Base-by-base conservation (phyloP, 2,329 filamentous ascomycete species). In the Talaromyces amestolkiae region DNA sequence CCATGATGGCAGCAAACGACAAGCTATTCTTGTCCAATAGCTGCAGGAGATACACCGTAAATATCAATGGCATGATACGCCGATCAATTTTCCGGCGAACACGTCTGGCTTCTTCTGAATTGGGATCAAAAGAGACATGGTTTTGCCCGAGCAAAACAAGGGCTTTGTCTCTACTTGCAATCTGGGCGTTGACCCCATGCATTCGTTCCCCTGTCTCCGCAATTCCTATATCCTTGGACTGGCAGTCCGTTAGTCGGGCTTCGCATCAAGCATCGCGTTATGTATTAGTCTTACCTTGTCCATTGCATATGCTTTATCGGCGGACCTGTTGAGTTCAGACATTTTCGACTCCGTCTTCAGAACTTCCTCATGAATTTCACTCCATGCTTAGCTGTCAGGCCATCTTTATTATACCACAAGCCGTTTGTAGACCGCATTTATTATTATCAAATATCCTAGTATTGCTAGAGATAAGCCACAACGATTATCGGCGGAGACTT, bases 21-120 rank as follows among this genome's bases (percentile, higher is more conserved):
- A 61, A n/a, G 43, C 58, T 61, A 13, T 61, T 61, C 37, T 61
- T 61, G 41, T 61, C 58, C 19, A 61, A 15, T 17, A 61, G 33
- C 13, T 61, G 58, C 43, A 61, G 58, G n/a, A 61, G 27, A 61
- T 61, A 61, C 11, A 61, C 43, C 4, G 39, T 43, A 17, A 61
- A 31, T 7, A 49, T 43, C 17, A 61, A 33, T 5, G 58, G 58
- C 58, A 61, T 61, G 33, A 61, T 47, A 4, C 58, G 43, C 58
- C 43, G 43, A 22, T 61, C 58, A 13, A 61, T 61, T 27, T 61
- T 61, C 13, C 41, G 58, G 45, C 43, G 58, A 41, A 61, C 58
- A 7, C 41, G 2, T 24, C 49, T 61, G 6, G 58, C 41, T 27
- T 61, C 58, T 49, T 24, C 39, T 4, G 41, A 61, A 61, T 61